phyloP scores from a whole-genome alignment of 441 rosid species.

The Mallotus japonicus region DNA sequence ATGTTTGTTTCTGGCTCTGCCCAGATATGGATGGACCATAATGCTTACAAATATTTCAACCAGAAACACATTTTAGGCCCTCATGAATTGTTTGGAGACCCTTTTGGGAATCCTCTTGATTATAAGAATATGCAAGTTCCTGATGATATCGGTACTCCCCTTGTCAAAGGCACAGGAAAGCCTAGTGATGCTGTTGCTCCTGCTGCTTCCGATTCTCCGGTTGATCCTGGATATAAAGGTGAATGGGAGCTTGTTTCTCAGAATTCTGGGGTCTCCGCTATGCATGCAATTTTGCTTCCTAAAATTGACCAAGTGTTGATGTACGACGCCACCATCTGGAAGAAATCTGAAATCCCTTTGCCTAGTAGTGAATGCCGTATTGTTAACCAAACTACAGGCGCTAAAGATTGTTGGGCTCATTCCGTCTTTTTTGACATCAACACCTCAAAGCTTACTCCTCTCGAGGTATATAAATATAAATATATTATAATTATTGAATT shows the following conservation, averaged over 20 bases:
- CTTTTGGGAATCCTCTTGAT: slow-evolving; percentile 30
- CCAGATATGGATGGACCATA: neutral
- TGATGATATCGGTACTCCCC: slow-evolving; percentile 17
- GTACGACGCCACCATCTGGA: slow-evolving; percentile 75
- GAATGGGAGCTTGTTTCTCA: slow-evolving; percentile 48
- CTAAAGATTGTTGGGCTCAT: slow-evolving; percentile 62
- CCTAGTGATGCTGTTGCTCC: neutral
- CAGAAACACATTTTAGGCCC: slow-evolving; percentile 18
- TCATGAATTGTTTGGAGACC: slow-evolving; percentile 31
- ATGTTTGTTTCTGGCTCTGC: slow-evolving; percentile 12
- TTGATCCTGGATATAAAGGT: slow-evolving; percentile 25
- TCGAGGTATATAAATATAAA: slow-evolving; percentile 29
- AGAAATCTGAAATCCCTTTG: slow-evolving; percentile 40
- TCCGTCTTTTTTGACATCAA: slow-evolving; percentile 50
- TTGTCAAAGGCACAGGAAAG: neutral
- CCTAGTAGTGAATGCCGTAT: slow-evolving; percentile 44
- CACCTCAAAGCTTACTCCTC: slow-evolving; percentile 39
- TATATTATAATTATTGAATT: no score
- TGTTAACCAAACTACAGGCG: slow-evolving; percentile 31
- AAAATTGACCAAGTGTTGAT: slow-evolving; percentile 51
- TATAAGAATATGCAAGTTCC: slow-evolving; percentile 2
- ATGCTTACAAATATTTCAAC: neutral
- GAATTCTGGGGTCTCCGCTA: slow-evolving; percentile 73
- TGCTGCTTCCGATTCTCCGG: neutral
- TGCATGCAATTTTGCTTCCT: slow-evolving; percentile 73